These are phyloP conservation scores for Venturia asperata DNA, from an alignment of 2,329 filamentous ascomycete species.

Conservation along the genomic window DNA sequence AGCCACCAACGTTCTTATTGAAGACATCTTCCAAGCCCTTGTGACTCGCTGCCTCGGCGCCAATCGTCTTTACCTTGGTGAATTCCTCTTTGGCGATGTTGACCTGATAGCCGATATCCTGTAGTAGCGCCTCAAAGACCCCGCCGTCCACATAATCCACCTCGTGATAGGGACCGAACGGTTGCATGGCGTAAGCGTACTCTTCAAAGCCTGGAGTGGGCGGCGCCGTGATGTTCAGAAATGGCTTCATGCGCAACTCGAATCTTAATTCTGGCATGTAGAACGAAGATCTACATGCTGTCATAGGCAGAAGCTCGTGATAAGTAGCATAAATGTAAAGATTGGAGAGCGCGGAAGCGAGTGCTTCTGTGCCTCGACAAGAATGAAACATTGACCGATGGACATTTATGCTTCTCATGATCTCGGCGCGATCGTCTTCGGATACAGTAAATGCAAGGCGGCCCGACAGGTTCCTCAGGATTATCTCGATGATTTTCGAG, in stretches of 20 bases:
- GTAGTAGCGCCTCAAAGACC: background rate
- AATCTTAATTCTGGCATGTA: conserved; percentile 63
- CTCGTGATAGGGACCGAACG: conserved; percentile 28
- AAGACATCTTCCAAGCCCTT: conserved; percentile 34
- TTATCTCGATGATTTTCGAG: background rate
- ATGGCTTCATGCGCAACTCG: conserved; percentile 81
- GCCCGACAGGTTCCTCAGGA: background rate
- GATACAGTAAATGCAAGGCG: background rate
- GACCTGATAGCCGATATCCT: conserved; percentile 27
- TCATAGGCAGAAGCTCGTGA: conserved; percentile 45
- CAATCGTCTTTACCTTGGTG: conserved; percentile 32
- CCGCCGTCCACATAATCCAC: background rate
- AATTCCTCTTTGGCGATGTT: conserved; percentile 32
- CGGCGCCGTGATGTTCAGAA: conserved; percentile 58
- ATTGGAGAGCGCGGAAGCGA: conserved; percentile 32
- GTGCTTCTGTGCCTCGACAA: conserved; percentile 25
- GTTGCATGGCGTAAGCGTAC: conserved; percentile 40
- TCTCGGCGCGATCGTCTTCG: background rate
- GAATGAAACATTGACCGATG: conserved; percentile 27
- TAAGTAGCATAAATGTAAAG: conserved; percentile 62
- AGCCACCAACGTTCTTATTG: conserved; percentile 26
- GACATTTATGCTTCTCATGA: background rate
- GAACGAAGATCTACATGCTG: conserved; percentile 50
- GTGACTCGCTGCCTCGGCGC: conserved; percentile 29
- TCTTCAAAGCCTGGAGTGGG: conserved; percentile 58